Base-by-base conservation (phyloP, 2,329 filamentous ascomycete genomes). In the Fusarium virguliforme region DNA sequence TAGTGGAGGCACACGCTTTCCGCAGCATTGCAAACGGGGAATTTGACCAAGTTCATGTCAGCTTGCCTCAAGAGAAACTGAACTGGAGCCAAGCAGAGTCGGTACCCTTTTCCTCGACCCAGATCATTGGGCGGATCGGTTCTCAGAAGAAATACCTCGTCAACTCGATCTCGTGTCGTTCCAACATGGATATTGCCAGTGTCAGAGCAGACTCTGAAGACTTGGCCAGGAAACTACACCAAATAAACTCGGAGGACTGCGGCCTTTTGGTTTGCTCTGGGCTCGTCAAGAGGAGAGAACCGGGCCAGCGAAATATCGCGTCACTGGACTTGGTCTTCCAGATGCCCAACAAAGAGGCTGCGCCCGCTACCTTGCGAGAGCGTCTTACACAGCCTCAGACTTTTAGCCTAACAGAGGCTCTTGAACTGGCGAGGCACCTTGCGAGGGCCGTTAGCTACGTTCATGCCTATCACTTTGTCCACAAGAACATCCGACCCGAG, bases 231-330 rank as follows among this genome's bases (percentile, higher is more conserved):
- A 68, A 62, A 37, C 32, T 65, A 1, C 37, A 22, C 13, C 57
- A 59, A 12, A 35, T 43, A 3, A 48, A 65, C 4, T 15, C 53
- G 12, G 13, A 35, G 15, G 28, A 18, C 13, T 65, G 79, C 41
- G 77, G 78, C 2, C 69, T 80, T 4, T 68, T 79, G 3, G 62
- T 59, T 15, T 81, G 79, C 69, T 69, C 75, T 32, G 80, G 79
- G 2, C 67, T 77, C 13, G 62, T 76, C 8, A 74, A 71, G 37
- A 53, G 64, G 26, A 54, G 50, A n/a, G 18, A 55, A 9, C 30
- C 22, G 13, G 60, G 64, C 6, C 41, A 34, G 28, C 34, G 43
- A 3, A 53, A 56, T n/a, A 60, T 70, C 22, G 34, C n/a, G 10
- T 67, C 64, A 1, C 26, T 67, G 4, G 48, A 65, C 32, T 43